These are phyloP conservation scores for grape (Vitis vinifera) DNA, from an alignment of 164 flowering plant species.

Conservation along the genomic window DNA sequence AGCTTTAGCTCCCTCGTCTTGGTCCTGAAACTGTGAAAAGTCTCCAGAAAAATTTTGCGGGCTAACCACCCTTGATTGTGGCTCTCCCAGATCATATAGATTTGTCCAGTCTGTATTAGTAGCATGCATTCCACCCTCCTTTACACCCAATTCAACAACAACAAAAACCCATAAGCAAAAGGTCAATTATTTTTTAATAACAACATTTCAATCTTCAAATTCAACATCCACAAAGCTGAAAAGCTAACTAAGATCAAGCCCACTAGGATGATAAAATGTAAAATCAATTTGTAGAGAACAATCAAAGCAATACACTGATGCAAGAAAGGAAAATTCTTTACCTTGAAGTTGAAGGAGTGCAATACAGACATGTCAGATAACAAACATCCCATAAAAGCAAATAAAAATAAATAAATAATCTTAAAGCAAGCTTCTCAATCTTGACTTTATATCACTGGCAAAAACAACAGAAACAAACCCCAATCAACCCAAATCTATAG, in stretches of 20 bases:
- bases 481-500: too few relatives aligned
- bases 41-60: conserved; percentile 33
- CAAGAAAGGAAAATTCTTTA: not conserved
- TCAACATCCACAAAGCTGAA: not conserved
- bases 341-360: not conserved
- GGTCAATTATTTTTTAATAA: not conserved
- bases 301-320: not conserved
- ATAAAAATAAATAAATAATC: too few relatives aligned
- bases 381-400: too few relatives aligned
- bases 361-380: not conserved
- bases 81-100: conserved; percentile 51
- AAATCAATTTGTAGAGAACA: not conserved
- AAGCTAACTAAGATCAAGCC: not conserved
- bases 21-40: conserved; percentile 29
- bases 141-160: conserved; percentile 3
- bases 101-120: conserved; percentile 54
- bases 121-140: conserved; percentile 48
- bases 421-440: too few relatives aligned
- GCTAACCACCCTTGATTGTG: conserved; percentile 32
- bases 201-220: not conserved
- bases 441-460: too few relatives aligned
- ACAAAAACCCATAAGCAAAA: not conserved
- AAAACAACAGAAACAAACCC: too few relatives aligned
- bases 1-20: conserved; percentile 33
- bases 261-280: not conserved